These are phyloP conservation scores for Grosmannia huntii DNA, from an alignment of 2,329 filamentous ascomycete species.

Conservation along the genomic window DNA sequence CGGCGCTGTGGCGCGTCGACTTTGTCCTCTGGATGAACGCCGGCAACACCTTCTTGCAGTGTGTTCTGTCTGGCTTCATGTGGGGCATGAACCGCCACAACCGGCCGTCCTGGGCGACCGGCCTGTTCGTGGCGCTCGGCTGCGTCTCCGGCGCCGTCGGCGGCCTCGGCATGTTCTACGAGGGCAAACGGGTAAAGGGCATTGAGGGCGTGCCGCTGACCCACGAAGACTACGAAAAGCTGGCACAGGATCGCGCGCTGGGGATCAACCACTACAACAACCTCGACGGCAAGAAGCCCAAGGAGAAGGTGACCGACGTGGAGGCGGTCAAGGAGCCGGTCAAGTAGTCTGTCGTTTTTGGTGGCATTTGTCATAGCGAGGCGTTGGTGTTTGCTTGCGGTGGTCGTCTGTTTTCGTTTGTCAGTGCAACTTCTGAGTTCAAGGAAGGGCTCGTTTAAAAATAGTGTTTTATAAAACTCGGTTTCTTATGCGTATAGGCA, in stretches of 20 bases:
- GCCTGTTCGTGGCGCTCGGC: constrained; percentile 63
- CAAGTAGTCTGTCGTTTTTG: background rate
- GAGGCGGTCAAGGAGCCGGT: constrained; percentile 5
- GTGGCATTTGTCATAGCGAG: background rate
- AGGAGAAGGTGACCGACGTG: constrained; percentile 23
- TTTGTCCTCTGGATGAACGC: constrained; percentile 69
- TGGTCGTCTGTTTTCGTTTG: no score
- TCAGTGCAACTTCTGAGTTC: no score
- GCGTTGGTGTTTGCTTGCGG: no score
- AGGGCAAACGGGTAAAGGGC: constrained; percentile 58
- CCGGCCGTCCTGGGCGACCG: constrained; percentile 69
- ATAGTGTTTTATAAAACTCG: no score
- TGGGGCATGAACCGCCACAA: constrained; percentile 64
- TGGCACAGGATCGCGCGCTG: constrained; percentile 38
- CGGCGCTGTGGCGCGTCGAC: constrained; percentile 63
- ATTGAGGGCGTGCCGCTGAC: constrained; percentile 59
- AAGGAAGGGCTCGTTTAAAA: no score
- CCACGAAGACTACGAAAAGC: constrained; percentile 36
- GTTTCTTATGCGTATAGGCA: no score
- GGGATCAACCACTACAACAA: constrained; percentile 49
- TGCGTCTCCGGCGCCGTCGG: constrained; percentile 56
- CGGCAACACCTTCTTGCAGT: constrained; percentile 67
- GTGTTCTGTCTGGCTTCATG: constrained; percentile 65
- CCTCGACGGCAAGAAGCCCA: constrained; percentile 36
- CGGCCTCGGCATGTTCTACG: constrained; percentile 56